Base-by-base conservation (phyloP, 192 early-diverging fungal genomes). In the Haplosporangium gracile region DNA sequence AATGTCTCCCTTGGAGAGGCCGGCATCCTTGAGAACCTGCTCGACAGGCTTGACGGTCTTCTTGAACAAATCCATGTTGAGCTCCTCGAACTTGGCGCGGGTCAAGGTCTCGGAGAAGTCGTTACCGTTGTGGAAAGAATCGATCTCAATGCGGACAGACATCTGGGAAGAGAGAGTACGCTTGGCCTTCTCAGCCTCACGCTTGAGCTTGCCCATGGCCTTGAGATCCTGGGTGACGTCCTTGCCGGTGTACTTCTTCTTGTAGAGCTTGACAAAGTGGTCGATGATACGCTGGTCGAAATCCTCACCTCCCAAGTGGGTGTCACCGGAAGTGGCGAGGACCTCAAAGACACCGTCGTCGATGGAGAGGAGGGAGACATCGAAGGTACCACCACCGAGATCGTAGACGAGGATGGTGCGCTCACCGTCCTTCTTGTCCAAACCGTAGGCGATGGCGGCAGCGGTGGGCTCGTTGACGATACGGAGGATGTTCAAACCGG, bases 301-400 rank as follows among this genome's bases (percentile, higher is more conserved):
- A 92, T 99, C 98, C 91, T 99, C 98, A 89, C 98, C 98, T 88
- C 98, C 98, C 89, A 98, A 91, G 81, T 98, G 97, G 70, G 98
- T 98, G 93, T 99, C 97, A 91, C 98, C 98, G 83, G 95, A 95
- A 82, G 97, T 98, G 63, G 98, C 94, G 83, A 97, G 91, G 70
- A 99, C 97, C 83, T 97, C 97, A 88, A 98, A 99, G 81, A 99
- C 96, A 90, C 98, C 97, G 88, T 97, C 96, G 79, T 97, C 96
- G 75, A 98, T 97, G 76, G 97, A 95, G 82, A 98, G 90, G 72
- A 98, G 93, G 45, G 97, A 98, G n/a, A 99, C 97, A 94, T 99
- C 97, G 85, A 98, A 98, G 90, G 97, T 95, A 93, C 97, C 98
- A 90, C 98, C 98, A 88, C 98, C 98, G 80, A 99, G 92, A 92